Base-by-base conservation (phyloP, 805 yeast species). In the Cyberlindnera mycetangii region DNA sequence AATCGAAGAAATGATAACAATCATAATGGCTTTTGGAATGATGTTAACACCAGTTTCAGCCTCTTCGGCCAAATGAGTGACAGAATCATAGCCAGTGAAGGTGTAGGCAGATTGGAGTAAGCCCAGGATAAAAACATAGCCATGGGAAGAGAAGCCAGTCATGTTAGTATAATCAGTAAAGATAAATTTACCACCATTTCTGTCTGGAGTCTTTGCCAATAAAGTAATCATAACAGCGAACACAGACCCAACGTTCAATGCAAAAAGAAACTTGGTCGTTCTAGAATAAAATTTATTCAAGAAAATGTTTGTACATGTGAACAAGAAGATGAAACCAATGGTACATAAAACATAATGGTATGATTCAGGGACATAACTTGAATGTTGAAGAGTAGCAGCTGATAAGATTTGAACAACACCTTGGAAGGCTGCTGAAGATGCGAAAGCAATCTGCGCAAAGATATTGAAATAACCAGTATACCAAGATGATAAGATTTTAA, bases 21-120 rank as follows among this genome's bases (percentile, higher is more conserved):
- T 55, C 37, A 64, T 51, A 53, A 66, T 54, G 2, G 67, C 71
- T 36, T 56, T 59, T n/a, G 69, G 68, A 32, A 66, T 55, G 39
- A 64, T 54, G 42, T 55, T 60, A 1, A 44, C 41, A 21, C 53
- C 50, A 6, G 56, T 41, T 17, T 57, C 56, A 15, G 65, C 59
- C 49, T 66, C 69, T 44, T 65, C 68, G 3, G 69, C 65, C 53
- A 63, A 56, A 45, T 65, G 70, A 8, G 65, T 58, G 3, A 63
- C 62, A 6, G 66, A 61, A 49, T 66, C 71, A 42, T 61, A 65
- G 40, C 67, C 60, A 5, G 66, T 55, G 34, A 66, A 56, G 11
- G 61, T 56, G 39, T 52, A 56, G 14, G 60, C 61, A 22, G 55
- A 49, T 38, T 56, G 62, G 16, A 58, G 41, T 14, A 58, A 43